These are phyloP conservation scores for Crithidia brevicula DNA, from an alignment of 208 protist genomes.

Conservation along the genomic window DNA sequence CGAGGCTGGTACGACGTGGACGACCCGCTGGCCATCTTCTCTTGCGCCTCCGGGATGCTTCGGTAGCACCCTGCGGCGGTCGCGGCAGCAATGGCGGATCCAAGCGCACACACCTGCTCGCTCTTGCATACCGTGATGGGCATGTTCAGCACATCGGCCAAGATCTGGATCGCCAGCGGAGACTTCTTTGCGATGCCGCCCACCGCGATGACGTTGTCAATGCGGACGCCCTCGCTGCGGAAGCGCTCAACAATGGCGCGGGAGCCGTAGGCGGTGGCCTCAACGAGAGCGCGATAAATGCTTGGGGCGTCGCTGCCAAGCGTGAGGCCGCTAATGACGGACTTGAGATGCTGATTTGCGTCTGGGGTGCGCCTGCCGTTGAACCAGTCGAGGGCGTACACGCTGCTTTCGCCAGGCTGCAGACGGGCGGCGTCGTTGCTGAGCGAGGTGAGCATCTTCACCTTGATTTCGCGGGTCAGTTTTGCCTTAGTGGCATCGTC, in stretches of 20 bases:
- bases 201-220: slow-evolving; percentile 63
- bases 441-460: slow-evolving; percentile 38
- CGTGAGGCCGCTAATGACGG: slow-evolving; percentile 43
- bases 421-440: slow-evolving; percentile 31
- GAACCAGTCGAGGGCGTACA: slow-evolving; percentile 63
- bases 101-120: slow-evolving; percentile 55
- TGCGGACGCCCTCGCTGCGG: slow-evolving; percentile 52
- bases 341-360: slow-evolving; percentile 58
- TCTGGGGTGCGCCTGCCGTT: slow-evolving; percentile 64
- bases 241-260: slow-evolving; percentile 61
- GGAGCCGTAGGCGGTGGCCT: slow-evolving; percentile 60
- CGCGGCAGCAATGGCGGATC: slow-evolving; percentile 55
- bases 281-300: slow-evolving; percentile 47
- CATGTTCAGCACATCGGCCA: slow-evolving; percentile 60
- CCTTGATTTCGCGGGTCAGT: slow-evolving; percentile 30
- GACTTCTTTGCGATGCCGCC: slow-evolving; percentile 64
- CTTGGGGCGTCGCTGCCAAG: slow-evolving; percentile 51
- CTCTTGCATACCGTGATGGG: slow-evolving; percentile 58
- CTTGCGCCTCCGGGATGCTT: slow-evolving; percentile 44
- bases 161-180: slow-evolving; percentile 47
- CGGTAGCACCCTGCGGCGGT: slow-evolving; percentile 51
- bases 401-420: slow-evolving; percentile 25
- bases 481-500: slow-evolving; percentile 37
- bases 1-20: slow-evolving; percentile 37
- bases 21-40: slow-evolving; percentile 48